A percentile compares a stretch with the other conserved stretches of the same genome.
Evolutionary conservation across 495 filamentous ascomycete genomes (phyloP).

Genomic region (Penicillium roqueforti): DNA sequence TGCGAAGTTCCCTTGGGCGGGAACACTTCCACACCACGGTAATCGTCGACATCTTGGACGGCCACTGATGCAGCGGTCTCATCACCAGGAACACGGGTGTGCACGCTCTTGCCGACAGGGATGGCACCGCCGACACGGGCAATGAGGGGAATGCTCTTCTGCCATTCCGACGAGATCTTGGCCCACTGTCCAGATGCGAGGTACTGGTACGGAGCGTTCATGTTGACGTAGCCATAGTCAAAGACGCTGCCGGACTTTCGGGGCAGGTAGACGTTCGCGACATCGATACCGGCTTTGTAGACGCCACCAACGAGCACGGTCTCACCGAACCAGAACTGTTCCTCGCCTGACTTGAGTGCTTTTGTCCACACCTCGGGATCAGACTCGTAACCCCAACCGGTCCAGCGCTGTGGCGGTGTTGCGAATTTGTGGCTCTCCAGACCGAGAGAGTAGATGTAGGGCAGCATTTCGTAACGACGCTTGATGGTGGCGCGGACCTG

Average conservation of each 20-base stretch:
- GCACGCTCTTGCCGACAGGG: constrained; percentile 53
- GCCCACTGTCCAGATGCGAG: constrained; percentile 58
- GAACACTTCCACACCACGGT: constrained; percentile 60
- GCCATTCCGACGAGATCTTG: constrained; percentile 54
- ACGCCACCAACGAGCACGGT: constrained; percentile 62
- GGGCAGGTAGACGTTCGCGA: constrained; percentile 58
- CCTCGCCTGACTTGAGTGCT: constrained; percentile 52
- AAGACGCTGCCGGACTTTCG: constrained; percentile 34
- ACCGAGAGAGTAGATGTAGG: constrained; percentile 62
- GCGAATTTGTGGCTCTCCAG: constrained; percentile 56
- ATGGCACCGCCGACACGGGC: constrained; percentile 57
- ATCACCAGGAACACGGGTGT: constrained; percentile 53
- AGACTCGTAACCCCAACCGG: constrained; percentile 62
- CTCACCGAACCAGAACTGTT: constrained; percentile 69
- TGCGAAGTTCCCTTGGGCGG: constrained; percentile 43
- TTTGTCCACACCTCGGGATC: constrained; percentile 60
- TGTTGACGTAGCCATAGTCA: constrained; percentile 57
- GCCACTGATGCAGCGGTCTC: constrained; percentile 48
- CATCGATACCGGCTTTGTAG: constrained; percentile 52
- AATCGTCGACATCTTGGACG: constrained; percentile 55
- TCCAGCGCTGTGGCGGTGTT: constrained; percentile 60
- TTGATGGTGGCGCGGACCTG: constrained; percentile 59
- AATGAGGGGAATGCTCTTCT: constrained; percentile 57
- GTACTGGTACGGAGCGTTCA: constrained; percentile 57
- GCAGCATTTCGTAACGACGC: constrained; percentile 63